These are phyloP conservation scores for Dictyostelium intermedium DNA, from an alignment of 78 protist genomes.

Conservation along the genomic window DNA sequence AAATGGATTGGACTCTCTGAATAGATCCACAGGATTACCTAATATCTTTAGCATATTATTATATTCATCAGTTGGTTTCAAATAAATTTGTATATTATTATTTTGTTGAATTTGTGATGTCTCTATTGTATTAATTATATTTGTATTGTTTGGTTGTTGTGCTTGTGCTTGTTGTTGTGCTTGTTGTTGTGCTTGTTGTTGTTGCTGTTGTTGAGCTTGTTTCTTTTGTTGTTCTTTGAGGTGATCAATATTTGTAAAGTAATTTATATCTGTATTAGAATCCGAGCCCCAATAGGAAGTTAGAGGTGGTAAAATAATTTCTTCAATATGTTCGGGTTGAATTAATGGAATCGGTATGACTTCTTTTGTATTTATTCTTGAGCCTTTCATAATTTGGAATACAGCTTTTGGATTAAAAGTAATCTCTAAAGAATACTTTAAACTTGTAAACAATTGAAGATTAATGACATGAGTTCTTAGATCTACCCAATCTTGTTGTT, in stretches of 20 bases:
- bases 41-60: conserved; percentile 25
- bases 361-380: conserved; percentile 25
- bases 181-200: background rate
- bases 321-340: conserved; percentile 6
- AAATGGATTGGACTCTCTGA: conserved; percentile 28
- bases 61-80: conserved; percentile 56
- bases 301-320: conserved; percentile 63
- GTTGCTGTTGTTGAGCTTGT: background rate
- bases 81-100: conserved; percentile 44
- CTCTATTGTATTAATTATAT: background rate
- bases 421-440: conserved; percentile 27
- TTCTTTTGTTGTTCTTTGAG: conserved; percentile 7
- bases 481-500: conserved; percentile 61
- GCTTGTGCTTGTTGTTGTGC: background rate
- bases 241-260: conserved; percentile 31
- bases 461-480: conserved; percentile 50
- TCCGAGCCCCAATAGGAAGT: conserved; percentile 62
- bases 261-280: conserved; percentile 36
- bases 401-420: conserved; percentile 55
- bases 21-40: conserved; percentile 37
- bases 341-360: conserved; percentile 32
- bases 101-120: background rate
- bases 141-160: background rate
- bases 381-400: conserved; percentile 59
- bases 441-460: conserved; percentile 34